Evolutionary conservation across 192 early-diverging fungal genomes (phyloP), one percentile per base, ranked within the genome.

Genomic region (Entomortierella beljakovae): DNA sequence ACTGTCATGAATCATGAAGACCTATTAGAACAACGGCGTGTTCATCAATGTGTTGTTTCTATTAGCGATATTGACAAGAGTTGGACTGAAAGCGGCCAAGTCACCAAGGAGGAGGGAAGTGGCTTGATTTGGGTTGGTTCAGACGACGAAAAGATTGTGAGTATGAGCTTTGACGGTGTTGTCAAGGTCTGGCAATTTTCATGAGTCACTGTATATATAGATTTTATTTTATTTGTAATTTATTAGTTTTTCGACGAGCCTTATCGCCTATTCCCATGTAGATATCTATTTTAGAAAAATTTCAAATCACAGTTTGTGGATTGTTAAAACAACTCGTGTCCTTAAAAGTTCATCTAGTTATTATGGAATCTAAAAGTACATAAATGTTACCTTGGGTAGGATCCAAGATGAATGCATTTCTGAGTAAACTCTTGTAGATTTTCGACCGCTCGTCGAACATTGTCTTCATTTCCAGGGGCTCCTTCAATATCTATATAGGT

Each of bases 401-500:
- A 68, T 37, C 73, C 73, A 23, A 77, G 64, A 38, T 68, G 66
- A n/a, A 64, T 58, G 34, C 73, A 77, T 25, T 77, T 77, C 57
- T 60, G 65, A 2, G 73, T 77, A 33, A 77, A 77, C 31, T 77
- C 73, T 28, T 58, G 61, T 2, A 77, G 48, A 23, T 77, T 77
- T n/a, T 77, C 73, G 8, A 77, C 66, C 20, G 73, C 73, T 0
- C 73, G 38, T 2, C 22, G 62, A 15, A 77, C 66, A 64, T 63
- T 62, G 23, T 77, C 73, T 23, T 77, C 73, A 38, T 68, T 68
- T 29, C 73, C 73, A 0, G 73, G 73, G 0, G 73, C 73, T 2
- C 73, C 73, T 2, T 77, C 73, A n/a, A 77, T 77, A 20, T 77
- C 73, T 11, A 77, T 76, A 15, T 76, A 76, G 16, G 73, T 76